Evolutionary conservation across 352 stramenopile species (phyloP).

Genomic region (Globisporangium recalcitrans): DNA sequence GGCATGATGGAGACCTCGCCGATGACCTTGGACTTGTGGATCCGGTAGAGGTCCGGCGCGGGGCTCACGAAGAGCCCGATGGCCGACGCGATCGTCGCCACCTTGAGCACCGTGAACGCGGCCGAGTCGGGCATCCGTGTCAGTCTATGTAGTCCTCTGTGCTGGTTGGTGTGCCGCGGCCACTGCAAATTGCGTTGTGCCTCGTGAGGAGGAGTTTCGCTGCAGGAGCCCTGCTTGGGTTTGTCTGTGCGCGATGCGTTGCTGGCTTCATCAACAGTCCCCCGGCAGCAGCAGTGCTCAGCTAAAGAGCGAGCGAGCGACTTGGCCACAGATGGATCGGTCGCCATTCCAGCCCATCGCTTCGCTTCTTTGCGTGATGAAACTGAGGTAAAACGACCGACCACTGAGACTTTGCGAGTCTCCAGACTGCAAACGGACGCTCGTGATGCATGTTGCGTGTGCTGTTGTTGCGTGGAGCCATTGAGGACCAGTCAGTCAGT

Average conservation of each 20-base stretch:
- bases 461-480: not conserved
- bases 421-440: not conserved
- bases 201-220: not conserved
- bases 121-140: conserved; percentile 6
- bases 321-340: not conserved
- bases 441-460: not conserved
- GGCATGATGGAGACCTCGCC: conserved; percentile 15
- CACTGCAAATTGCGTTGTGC: not conserved
- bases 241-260: not conserved
- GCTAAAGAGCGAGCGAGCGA: not conserved
- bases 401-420: not conserved
- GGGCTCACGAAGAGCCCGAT: conserved; percentile 10
- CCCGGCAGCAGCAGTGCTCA: not conserved
- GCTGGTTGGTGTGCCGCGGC: too few species aligned
- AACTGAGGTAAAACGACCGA: conserved; percentile 3
- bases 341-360: not conserved
- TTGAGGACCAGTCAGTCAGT: not conserved
- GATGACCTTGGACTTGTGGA: conserved; percentile 10
- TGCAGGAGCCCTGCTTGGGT: not conserved
- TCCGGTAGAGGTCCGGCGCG: conserved; percentile 6
- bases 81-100: conserved; percentile 1
- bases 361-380: not conserved
- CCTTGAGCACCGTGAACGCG: conserved; percentile 10
- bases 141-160: too few species aligned
- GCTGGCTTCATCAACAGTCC: not conserved